Evolutionary conservation across 2,329 filamentous ascomycete species (phyloP).

Genomic region (Colletotrichum magnum): DNA sequence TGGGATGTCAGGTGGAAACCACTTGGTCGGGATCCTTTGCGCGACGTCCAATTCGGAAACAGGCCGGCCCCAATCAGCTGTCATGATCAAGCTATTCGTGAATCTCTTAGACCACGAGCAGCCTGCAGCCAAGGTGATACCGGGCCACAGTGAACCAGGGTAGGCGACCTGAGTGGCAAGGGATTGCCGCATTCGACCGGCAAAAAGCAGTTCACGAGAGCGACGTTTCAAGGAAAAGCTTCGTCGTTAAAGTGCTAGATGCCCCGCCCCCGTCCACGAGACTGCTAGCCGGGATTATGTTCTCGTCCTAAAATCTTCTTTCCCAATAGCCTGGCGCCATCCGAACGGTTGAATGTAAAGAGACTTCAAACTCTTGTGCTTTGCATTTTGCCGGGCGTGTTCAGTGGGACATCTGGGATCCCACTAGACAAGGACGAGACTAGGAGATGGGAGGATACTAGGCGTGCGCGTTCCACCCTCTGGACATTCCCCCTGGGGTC

Average conservation of each 20-base stretch:
- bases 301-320: constrained; percentile 4
- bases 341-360: constrained; percentile 31
- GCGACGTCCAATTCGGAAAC: constrained; percentile 21
- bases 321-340: constrained; percentile 24
- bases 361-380: constrained; percentile 13
- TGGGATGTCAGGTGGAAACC: constrained; percentile 26
- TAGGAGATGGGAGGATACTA: constrained; percentile 10
- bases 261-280: constrained; percentile 4
- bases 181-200: constrained; percentile 33
- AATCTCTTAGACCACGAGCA: constrained; percentile 22
- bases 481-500: constrained; percentile 31
- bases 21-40: constrained; percentile 36
- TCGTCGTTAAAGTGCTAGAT: constrained; percentile 21
- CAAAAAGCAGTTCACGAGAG: constrained; percentile 28
- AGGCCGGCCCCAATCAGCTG: constrained; percentile 26
- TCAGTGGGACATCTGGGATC: constrained; percentile 18
- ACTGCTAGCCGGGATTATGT: constrained; percentile 17
- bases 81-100: constrained; percentile 16
- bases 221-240: constrained; percentile 37
- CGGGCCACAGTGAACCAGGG: constrained; percentile 14
- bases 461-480: constrained; percentile 26
- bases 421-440: constrained; percentile 37
- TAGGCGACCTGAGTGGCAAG: constrained; percentile 20
- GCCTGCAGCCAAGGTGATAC: constrained; percentile 26
- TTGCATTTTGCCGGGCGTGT: constrained; percentile 35